phyloP scores from a whole-genome alignment of 345 rosid genomes.

The Linum trigynum region DNA sequence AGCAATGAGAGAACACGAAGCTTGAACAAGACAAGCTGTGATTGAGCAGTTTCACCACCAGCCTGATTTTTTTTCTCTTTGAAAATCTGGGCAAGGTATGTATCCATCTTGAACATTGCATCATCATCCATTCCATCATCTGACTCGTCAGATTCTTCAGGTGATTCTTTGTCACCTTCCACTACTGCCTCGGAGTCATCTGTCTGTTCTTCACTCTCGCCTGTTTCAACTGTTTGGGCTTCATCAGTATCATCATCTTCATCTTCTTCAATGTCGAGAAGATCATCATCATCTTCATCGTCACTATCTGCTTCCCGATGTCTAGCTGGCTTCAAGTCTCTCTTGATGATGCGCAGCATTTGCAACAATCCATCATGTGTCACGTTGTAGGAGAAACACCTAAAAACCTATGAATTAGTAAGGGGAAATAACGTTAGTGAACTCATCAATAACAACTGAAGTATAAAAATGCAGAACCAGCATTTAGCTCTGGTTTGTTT shows the following conservation, averaged over 20 bases:
- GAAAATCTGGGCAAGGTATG: slow-evolving; percentile 77
- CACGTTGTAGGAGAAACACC: slow-evolving; percentile 61
- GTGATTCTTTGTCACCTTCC: slow-evolving; percentile 34
- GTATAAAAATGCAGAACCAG: no score
- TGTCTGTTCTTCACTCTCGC: slow-evolving; percentile 63
- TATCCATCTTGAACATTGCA: slow-evolving; percentile 95
- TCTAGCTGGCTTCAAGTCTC: slow-evolving; percentile 82
- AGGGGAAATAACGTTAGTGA: not conserved
- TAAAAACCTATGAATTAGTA: slow-evolving; percentile 53
- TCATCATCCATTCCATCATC: slow-evolving; percentile 94
- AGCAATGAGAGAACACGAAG: slow-evolving; percentile 86
- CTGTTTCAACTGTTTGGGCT: slow-evolving; percentile 55
- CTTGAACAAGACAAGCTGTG: slow-evolving; percentile 86
- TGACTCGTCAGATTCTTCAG: slow-evolving; percentile 65
- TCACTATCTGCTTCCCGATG: slow-evolving; percentile 48
- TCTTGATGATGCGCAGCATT: slow-evolving; percentile 84
- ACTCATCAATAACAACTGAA: no score
- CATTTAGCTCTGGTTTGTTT: no score
- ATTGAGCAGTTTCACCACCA: slow-evolving; percentile 82
- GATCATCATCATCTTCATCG: slow-evolving; percentile 51
- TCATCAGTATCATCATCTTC: slow-evolving; percentile 51
- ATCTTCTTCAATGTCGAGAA: slow-evolving; percentile 80
- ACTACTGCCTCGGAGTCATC: slow-evolving; percentile 65
- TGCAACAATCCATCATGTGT: slow-evolving; percentile 64
- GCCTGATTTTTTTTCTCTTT: slow-evolving; percentile 84